Base-by-base conservation (phyloP, 2,329 filamentous ascomycete genomes). In the Pseudodiploospora longispora region DNA sequence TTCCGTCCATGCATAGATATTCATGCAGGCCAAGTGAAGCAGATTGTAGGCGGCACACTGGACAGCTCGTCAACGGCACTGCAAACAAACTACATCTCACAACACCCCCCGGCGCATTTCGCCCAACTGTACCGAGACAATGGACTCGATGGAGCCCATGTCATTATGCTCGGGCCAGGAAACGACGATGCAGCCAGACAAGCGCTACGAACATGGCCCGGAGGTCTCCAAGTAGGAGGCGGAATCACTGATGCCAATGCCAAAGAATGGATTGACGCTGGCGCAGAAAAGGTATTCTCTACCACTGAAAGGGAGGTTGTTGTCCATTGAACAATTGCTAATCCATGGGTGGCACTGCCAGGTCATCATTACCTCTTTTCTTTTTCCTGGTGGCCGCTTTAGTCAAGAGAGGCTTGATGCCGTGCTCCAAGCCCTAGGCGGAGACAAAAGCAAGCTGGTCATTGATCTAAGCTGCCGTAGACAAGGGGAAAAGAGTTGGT, bases 1-100 rank as follows among this genome's bases (percentile, higher is more conserved):
- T 98, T 98, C 61, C 78, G 93, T 34, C 93, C 93, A 19, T 98
- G 93, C 61, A 97, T 98, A 65, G 93, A 98, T 68, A 78, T 98
- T 42, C 93, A 98, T 65, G 84, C 90, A n/a, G 93, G 93, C 10
- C 84, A 91, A 61, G 93, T 98, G 47, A 98, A 98, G 72, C 93
- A 98, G 66, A 98, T 98, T 55, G 90, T 98, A 35, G 93, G 93
- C 55, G 91, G 93, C 47, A 97, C 93, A 2, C 77, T 98, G 50
- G 84, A 85, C 67, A 77, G 77, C 60, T 64, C 74, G 6, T 77
- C 78, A 2, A 63, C 74, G 6, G 73, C 78, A 45, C 75, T 97
- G 45, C 85, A 88, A 68, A 97, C 91, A 39, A 98, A 98, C 67
- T 90, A 88, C 69, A 84, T 95, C 49, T 96, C 93, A 7, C 78